These are phyloP conservation scores for Vicia villosa DNA, from an alignment of 306 rosid species.

Conservation along the genomic window DNA sequence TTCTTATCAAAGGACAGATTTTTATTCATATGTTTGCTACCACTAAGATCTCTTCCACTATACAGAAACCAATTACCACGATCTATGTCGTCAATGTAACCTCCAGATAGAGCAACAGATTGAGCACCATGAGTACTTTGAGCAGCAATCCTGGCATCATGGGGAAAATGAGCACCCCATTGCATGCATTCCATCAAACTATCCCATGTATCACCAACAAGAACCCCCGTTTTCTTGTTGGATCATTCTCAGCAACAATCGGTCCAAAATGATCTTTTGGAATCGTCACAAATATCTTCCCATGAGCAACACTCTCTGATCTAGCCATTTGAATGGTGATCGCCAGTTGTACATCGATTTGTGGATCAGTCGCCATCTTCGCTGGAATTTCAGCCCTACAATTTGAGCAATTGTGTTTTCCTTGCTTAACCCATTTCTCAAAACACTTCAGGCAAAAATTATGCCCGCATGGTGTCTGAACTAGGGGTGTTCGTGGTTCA, in stretches of 20 bases:
- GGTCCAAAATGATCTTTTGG: slow-evolving; percentile 72
- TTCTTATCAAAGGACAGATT: slow-evolving; percentile 65
- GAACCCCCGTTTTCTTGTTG: slow-evolving; percentile 57
- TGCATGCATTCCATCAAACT: slow-evolving; percentile 66
- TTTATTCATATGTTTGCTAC: slow-evolving; percentile 41
- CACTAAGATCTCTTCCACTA: slow-evolving; percentile 58
- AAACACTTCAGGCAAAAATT: slow-evolving; percentile 76
- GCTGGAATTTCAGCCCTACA: slow-evolving; percentile 56
- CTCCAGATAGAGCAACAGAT: slow-evolving; percentile 74
- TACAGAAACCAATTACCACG: slow-evolving; percentile 91
- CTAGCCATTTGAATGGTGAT: slow-evolving; percentile 65
- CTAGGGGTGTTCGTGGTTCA: too few species aligned
- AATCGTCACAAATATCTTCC: slow-evolving; percentile 61
- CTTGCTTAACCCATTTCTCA: slow-evolving; percentile 60
- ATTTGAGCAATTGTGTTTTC: slow-evolving; percentile 55
- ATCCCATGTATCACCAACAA: slow-evolving; percentile 71
- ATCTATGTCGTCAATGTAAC: slow-evolving; percentile 52
- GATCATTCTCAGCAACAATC: slow-evolving; percentile 57
- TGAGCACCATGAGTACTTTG: slow-evolving; percentile 65
- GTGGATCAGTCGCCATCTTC: slow-evolving; percentile 64
- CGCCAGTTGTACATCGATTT: slow-evolving; percentile 70
- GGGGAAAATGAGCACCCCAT: slow-evolving; percentile 80
- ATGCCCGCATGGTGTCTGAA: slow-evolving; percentile 83
- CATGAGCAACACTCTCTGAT: slow-evolving; percentile 52
- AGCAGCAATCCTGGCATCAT: slow-evolving; percentile 75